Conservation (phyloP, 441 rosid species). For the Gossypium davidsonii region DNA sequence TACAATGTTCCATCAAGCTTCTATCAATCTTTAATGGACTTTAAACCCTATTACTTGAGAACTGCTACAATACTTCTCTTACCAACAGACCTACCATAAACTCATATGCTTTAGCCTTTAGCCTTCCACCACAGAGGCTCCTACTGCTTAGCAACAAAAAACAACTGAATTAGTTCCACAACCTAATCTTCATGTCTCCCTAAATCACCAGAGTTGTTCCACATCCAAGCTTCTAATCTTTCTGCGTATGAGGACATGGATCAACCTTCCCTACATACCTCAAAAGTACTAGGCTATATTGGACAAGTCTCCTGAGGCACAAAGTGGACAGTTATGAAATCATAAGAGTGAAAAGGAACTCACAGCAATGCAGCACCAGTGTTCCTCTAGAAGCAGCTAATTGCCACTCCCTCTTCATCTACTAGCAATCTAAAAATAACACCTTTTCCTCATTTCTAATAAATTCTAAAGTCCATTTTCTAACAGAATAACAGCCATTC, state of each 20-base stretch:
- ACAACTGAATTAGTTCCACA: neutral
- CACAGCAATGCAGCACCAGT: neutral
- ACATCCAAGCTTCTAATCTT: neutral
- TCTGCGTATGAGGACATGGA: neutral
- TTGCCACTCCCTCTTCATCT: neutral
- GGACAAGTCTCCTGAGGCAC: neutral
- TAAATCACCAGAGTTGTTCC: neutral
- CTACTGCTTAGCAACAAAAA: neutral
- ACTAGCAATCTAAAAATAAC: neutral
- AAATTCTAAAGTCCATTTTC: neutral
- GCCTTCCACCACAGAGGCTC: neutral
- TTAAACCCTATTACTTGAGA: neutral
- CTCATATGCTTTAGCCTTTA: neutral
- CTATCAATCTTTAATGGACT: neutral
- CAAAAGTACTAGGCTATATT: neutral
- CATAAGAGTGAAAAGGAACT: neutral
- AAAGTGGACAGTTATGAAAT: neutral
- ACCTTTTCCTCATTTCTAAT: neutral
- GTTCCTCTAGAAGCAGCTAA: neutral
- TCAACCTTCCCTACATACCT: neutral
- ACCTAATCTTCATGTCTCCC: neutral
- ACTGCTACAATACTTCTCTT: neutral
- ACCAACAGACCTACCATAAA: neutral
- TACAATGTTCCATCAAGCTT: neutral
- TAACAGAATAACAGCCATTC: neutral